phyloP scores from a whole-genome alignment of 83 land plant genomes.

The Thuja plicata region DNA sequence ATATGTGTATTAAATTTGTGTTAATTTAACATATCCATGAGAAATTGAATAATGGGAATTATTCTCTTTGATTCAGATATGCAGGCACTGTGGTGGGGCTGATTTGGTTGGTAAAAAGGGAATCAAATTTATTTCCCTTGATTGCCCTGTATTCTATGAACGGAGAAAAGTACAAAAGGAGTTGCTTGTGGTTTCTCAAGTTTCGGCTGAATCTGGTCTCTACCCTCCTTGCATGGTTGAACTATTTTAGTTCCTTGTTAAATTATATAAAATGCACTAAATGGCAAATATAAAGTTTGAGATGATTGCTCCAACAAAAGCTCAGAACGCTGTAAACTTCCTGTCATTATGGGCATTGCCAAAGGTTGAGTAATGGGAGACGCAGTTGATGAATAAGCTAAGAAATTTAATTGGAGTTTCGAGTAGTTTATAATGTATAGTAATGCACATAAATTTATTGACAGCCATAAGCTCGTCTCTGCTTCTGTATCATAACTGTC shows the following conservation, averaged over 20 bases:
- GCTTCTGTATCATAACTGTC: not conserved
- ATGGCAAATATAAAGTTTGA: not conserved
- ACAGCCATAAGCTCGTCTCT: not conserved
- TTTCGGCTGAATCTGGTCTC: conserved; percentile 47
- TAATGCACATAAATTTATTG: not conserved
- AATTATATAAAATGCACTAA: not conserved
- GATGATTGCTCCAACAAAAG: not conserved
- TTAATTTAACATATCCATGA: not conserved
- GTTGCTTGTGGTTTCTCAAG: conserved; percentile 41
- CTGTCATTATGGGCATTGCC: not conserved
- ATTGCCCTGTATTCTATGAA: conserved; percentile 88
- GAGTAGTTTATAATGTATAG: not conserved
- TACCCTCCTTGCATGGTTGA: conserved; percentile 68
- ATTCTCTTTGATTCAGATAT: conserved; percentile 53
- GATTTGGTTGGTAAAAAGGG: conserved; percentile 60
- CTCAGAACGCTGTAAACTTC: not conserved
- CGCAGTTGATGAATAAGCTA: not conserved
- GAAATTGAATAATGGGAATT: not conserved
- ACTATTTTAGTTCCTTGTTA: conserved; percentile 41
- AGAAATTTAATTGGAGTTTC: not conserved
- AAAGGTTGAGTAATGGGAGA: not conserved
- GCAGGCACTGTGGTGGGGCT: conserved; percentile 91
- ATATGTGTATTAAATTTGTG: not conserved
- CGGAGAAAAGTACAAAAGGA: conserved; percentile 90
- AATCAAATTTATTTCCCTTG: conserved; percentile 82